These are phyloP conservation scores for Triticum dicoccoides DNA, from an alignment of 176 grass and related monocot genomes.

Conservation along the genomic window DNA sequence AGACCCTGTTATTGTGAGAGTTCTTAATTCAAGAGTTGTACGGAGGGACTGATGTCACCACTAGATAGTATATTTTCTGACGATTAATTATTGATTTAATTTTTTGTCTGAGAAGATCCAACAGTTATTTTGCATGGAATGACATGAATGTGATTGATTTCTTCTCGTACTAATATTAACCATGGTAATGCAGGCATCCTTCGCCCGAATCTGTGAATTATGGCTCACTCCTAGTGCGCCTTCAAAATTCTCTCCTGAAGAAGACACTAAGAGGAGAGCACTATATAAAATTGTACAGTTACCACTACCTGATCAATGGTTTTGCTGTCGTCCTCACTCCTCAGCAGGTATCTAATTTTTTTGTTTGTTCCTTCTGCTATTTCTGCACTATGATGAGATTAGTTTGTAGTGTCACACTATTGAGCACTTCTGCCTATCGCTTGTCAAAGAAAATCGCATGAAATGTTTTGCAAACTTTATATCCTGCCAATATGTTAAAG, in stretches of 20 bases:
- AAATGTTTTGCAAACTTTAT: neutral
- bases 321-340: conserved; percentile 89
- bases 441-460: neutral
- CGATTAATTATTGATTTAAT: neutral
- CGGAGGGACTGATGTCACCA: too few species aligned
- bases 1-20: too few species aligned
- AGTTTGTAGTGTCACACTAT: neutral
- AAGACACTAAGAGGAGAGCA: conserved; percentile 71
- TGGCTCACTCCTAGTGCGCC: conserved; percentile 58
- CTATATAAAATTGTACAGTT: conserved; percentile 91
- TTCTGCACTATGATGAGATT: conserved; percentile 8
- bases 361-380: neutral
- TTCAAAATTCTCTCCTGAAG: conserved; percentile 92
- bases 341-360: conserved; percentile 61
- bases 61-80: too few species aligned
- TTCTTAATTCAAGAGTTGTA: too few species aligned
- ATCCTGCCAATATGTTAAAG: neutral
- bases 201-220: conserved; percentile 63
- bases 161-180: conserved; percentile 9
- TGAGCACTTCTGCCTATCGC: neutral
- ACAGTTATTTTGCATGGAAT: neutral
- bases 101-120: neutral
- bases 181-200: conserved; percentile 62
- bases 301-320: conserved; percentile 94
- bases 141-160: conserved; percentile 13